Evolutionary conservation across 768 basidiomycete genomes (phyloP), one percentile per base, ranked within the genome.

Genomic region (Terana coerulea): DNA sequence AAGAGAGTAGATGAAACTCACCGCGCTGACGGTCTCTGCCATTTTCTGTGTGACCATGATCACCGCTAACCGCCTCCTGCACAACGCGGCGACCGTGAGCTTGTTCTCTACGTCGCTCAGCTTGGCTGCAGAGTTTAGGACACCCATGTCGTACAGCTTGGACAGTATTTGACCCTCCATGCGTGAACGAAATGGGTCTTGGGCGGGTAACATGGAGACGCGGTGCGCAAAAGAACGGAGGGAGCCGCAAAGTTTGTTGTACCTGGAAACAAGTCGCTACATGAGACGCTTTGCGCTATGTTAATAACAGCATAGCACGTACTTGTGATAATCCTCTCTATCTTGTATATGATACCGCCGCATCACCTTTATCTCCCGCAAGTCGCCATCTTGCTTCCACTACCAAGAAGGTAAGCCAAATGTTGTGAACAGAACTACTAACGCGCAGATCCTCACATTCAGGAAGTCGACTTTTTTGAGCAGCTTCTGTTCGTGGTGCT

Each of bases 381-480:
- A 71, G 65, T 84, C 86, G 12, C 87, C 84, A 82, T 98, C 95
- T 72, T 93, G 87, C 71, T 93, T 98, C 95, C 95, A 98, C 91
- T 95, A 68, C 35, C 28, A 24, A 54, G 35, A 47, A 48, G 40
- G 41, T 5, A 6, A n/a, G 24, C 3, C 6, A 28, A 26, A 29
- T 4, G 25, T 12, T 43, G 5, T 17, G 40, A 6, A 41, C 14
- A 46, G 15, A 22, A 22, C 21, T 34, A 42, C 51, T 30, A 21
- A 24, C 24, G 37, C 33, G 35, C 12, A 22, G 9, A 7, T 30
- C 73, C 82, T 52, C 64, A 92, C 94, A 64, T 88, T 91, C 54
- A 98, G 78, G 68, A 99, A 97, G 71, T 98, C 97, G 61, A 98
- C 95, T 72, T 97, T 94, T 67, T 91, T 94, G 67, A 95, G 80